Evolutionary conservation across 495 filamentous ascomycete genomes (phyloP).

Genomic region (Neurospora tetraspora): DNA sequence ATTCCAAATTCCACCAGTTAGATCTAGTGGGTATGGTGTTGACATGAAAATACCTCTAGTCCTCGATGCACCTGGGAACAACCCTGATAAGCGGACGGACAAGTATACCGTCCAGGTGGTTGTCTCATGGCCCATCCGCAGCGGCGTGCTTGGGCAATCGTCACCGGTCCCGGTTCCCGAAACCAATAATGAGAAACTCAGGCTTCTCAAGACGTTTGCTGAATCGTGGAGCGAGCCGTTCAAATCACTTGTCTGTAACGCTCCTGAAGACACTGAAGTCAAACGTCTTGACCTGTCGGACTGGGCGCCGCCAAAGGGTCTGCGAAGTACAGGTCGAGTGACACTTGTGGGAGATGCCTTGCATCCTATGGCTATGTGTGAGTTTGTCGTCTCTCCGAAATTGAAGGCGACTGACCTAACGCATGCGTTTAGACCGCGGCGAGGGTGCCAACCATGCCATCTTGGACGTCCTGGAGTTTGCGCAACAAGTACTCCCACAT

Average conservation of each 20-base stretch:
- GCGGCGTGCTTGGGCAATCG: constrained; percentile 13
- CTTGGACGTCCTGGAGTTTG: constrained; percentile 26
- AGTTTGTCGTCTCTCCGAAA: constrained; percentile 14
- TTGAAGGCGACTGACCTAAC: not conserved
- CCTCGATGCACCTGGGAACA: constrained; percentile 24
- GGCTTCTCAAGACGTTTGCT: constrained; percentile 43
- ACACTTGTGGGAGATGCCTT: constrained; percentile 51
- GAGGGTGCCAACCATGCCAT: constrained; percentile 37
- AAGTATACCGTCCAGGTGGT: constrained; percentile 38
- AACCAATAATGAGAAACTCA: constrained; percentile 30
- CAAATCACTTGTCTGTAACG: constrained; percentile 29
- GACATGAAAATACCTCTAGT: constrained; percentile 8
- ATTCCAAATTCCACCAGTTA: not conserved
- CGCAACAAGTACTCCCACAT: constrained; percentile 9
- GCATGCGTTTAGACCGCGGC: constrained; percentile 24
- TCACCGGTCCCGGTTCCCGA: constrained; percentile 28
- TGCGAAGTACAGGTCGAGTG: constrained; percentile 26
- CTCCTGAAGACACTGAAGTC: constrained; percentile 39
- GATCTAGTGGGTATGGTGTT: not conserved
- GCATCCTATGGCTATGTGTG: constrained; percentile 56
- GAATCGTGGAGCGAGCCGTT: constrained; percentile 49
- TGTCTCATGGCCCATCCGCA: constrained; percentile 39
- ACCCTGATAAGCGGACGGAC: not conserved
- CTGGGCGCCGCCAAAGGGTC: constrained; percentile 33
- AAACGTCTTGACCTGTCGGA: constrained; percentile 46